These are phyloP conservation scores for Monosporascus sp. DNA, from an alignment of 2,329 filamentous ascomycete species.

Conservation along the genomic window DNA sequence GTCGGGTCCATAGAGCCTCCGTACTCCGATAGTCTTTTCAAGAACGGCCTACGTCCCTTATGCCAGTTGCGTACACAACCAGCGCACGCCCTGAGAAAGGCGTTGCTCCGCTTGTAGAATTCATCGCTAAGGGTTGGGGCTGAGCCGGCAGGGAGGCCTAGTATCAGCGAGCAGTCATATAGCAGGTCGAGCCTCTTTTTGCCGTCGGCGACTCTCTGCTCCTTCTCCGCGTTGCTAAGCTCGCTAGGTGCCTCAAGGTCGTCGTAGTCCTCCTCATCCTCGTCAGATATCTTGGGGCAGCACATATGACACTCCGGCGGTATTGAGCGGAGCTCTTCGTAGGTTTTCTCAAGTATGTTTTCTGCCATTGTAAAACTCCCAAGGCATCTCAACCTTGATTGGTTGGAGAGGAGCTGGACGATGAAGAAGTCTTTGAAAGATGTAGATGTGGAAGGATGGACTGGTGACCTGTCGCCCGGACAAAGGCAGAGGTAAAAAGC, in stretches of 20 bases:
- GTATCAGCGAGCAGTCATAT: constrained; percentile 62
- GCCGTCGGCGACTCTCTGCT: constrained; percentile 47
- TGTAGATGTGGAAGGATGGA: neutral
- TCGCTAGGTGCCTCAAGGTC: constrained; percentile 41
- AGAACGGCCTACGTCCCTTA: constrained; percentile 56
- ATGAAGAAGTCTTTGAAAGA: neutral
- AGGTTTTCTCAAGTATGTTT: neutral
- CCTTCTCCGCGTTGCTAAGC: constrained; percentile 45
- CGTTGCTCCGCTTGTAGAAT: constrained; percentile 53
- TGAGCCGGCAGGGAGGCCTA: constrained; percentile 59
- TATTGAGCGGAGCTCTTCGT: constrained; percentile 19
- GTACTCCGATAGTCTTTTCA: constrained; percentile 58
- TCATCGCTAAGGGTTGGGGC: constrained; percentile 54
- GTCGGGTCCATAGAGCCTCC: constrained; percentile 13
- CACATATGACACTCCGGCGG: constrained; percentile 55
- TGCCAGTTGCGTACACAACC: constrained; percentile 72
- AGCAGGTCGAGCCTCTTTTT: constrained; percentile 54
- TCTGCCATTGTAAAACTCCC: neutral
- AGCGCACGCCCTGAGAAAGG: constrained; percentile 58
- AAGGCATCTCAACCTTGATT: neutral
- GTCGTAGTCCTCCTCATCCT: constrained; percentile 61
- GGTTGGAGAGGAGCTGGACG: neutral
- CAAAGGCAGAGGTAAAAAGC: too few relatives aligned
- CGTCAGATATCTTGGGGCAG: constrained; percentile 58
- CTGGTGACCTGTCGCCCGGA: too few relatives aligned